Conservation (phyloP, 208 protist species). For the Trypanosoma cruzi region DNA sequence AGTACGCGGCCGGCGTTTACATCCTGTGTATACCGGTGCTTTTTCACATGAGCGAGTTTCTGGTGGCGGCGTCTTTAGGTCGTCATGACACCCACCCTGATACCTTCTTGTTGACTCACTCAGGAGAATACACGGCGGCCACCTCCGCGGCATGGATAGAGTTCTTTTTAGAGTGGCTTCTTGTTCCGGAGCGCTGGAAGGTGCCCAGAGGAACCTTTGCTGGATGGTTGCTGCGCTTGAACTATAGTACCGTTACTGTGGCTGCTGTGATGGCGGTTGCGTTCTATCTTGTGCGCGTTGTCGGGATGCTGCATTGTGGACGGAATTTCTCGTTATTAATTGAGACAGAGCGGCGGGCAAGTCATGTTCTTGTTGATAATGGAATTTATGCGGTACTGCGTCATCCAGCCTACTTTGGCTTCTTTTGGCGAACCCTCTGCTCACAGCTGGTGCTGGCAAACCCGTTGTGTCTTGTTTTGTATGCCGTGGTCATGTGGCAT, state of each 20-base stretch:
- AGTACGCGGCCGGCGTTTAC: constrained; percentile 67
- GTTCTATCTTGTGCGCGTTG: constrained; percentile 78
- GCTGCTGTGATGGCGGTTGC: constrained; percentile 42
- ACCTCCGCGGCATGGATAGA: constrained; percentile 47
- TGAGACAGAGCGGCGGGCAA: constrained; percentile 47
- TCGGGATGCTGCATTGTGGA: constrained; percentile 83
- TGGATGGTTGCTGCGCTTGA: constrained; percentile 42
- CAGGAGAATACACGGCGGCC: constrained; percentile 59
- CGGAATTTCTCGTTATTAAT: constrained; percentile 87
- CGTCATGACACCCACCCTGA: constrained; percentile 72
- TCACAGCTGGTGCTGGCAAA: constrained; percentile 95
- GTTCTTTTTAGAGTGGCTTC: constrained; percentile 69
- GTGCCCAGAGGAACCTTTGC: constrained; percentile 23
- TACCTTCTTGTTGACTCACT: constrained; percentile 89
- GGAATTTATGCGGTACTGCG: constrained; percentile 92
- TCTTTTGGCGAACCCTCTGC: constrained; percentile 93
- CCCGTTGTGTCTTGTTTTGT: constrained; percentile 82
- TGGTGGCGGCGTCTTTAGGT: constrained; percentile 41
- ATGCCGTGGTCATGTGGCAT: constrained; percentile 80
- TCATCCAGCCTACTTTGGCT: constrained; percentile 97
- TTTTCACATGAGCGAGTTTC: constrained; percentile 87
- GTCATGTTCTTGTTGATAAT: constrained; percentile 88
- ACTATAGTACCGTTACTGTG: constrained; percentile 29
- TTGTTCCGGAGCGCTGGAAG: constrained; percentile 69
- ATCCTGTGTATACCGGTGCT: constrained; percentile 53